Base-by-base conservation (phyloP, 768 basidiomycete species). In the Lactarius pseudohatsudake region DNA sequence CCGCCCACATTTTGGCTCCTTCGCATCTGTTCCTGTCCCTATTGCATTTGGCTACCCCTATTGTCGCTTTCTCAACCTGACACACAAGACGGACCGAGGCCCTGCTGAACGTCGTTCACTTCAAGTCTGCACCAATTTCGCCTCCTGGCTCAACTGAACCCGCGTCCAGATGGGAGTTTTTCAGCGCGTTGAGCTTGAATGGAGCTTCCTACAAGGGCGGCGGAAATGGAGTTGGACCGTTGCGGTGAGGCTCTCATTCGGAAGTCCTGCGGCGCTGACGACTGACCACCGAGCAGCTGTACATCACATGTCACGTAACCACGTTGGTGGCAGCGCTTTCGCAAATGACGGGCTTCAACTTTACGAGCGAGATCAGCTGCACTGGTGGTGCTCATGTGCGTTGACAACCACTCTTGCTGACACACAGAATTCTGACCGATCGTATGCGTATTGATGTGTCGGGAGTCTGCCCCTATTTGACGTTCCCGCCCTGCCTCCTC, bases 171-270 rank as follows among this genome's bases (percentile, higher is more conserved):
- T 67, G 66, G 66, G 66, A 67, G 32, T 68, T 36, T 47, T 34
- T 64, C 38, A 45, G 59, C 57, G 36, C 58, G 26, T n/a, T 67
- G 47, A 54, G 56, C 47, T 58, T 53, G 68, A 69, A 30, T 66
- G 67, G 67, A 65, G 50, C 30, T 53, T 69, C 56, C 16, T 66
- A 26, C 60, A 47, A 41, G 41, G 57, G 41, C 43, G 53, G n/a
- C 59, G 57, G 56, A 40, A 43, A 20, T 59, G 57, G 50, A 43
- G 11, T 26, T 65, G 67, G 67, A 55, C 63, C 2, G 54, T 36
- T 57, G 41, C 4, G 34, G 55, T 61, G 38, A 13, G 63, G 18
- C 45, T 55, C n/a, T 34, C 26, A 13, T 18, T 26, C 1, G 20
- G 8, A 47, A 13, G 10, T 16, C 4, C n/a, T 4, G 5, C 8